Evolutionary conservation across 2,329 filamentous ascomycete species (phyloP), one percentile per base, ranked within the genome.

Genomic region (Tolypocladium amazonense): DNA sequence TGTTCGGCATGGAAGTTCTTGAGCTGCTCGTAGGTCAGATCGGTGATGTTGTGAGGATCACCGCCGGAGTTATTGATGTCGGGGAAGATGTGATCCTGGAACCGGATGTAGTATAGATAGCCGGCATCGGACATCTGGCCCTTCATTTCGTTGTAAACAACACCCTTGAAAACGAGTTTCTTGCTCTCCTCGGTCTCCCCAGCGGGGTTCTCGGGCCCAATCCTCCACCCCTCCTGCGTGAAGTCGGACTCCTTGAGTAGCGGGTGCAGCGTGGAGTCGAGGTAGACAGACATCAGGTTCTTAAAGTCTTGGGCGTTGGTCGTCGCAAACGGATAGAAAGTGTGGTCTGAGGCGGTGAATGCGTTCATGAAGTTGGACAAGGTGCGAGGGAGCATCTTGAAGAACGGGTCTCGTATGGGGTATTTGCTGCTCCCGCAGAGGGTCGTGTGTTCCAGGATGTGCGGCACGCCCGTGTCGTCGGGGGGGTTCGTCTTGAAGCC

Each of bases 281-380:
- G 85, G 70, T 99, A 99, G 20, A 99, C 94, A 3, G 90, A 94
- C 82, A 97, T 88, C 57, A 99, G 82, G 70, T 99, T 99, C 74
- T 89, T 89, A 75, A 94, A 99, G 69, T 99, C 94, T 72, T 96
- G 91, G 25, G 85, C 81, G 69, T 99, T 99, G 30, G 94, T 99
- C 2, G 94, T 99, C 60, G 94, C 92, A 73, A 99, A 99, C 2
- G 94, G 94, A 71, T 99, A 99, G 66, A 91, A 96, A 14, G 94
- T 99, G 73, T 99, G 92, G 70, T 97, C 93, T 27, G 92, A 89
- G 33, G 92, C 92, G 50, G 94, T 99, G 72, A 97, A 96, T 62
- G 94, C 94, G 73, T 99, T 99, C 94, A 99, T 99, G 71, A 97
- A 99, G 75, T 97, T 99, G 64, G 94, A 97, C n/a, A 99, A 82